Evolutionary conservation across 495 filamentous ascomycete genomes (phyloP).

Genomic region (Xylaria venustula): DNA sequence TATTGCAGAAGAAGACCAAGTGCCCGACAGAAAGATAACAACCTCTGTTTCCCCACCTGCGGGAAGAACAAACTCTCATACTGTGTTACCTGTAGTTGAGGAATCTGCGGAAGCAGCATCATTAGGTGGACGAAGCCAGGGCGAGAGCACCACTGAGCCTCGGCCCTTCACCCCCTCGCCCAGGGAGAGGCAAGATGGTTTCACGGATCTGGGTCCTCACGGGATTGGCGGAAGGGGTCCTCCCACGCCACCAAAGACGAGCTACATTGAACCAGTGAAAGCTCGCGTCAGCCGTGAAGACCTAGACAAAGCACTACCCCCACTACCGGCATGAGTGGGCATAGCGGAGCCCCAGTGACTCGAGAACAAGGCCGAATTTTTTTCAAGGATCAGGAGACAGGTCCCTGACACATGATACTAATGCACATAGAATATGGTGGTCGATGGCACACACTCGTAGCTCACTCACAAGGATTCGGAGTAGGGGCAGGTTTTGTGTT

Average conservation of each 20-base stretch:
- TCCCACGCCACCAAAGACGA: conserved; percentile 46
- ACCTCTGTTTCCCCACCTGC: conserved; percentile 43
- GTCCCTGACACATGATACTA: neutral
- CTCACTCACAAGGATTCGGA: conserved; percentile 5
- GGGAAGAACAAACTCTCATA: conserved; percentile 51
- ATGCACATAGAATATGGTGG: conserved; percentile 8
- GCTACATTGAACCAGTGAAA: conserved; percentile 36
- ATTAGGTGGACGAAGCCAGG: conserved; percentile 52
- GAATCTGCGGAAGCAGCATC: conserved; percentile 82
- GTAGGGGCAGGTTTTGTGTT: neutral
- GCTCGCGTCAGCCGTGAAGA: conserved; percentile 39
- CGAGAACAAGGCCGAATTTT: neutral
- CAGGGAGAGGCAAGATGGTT: conserved; percentile 42
- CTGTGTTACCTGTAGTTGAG: conserved; percentile 84
- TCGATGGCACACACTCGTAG: neutral
- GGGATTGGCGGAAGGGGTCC: conserved; percentile 34
- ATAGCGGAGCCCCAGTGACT: neutral
- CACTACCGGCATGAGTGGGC: conserved; percentile 38
- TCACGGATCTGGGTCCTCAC: conserved; percentile 41
- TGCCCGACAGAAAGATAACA: conserved; percentile 46
- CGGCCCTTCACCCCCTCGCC: conserved; percentile 41
- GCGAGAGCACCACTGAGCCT: conserved; percentile 44
- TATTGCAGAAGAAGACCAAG: conserved; percentile 49
- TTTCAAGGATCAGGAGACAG: neutral
- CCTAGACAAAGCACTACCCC: conserved; percentile 56